Evolutionary conservation across 2,329 filamentous ascomycete species (phyloP).

Genomic region (Fusarium abutilonis): DNA sequence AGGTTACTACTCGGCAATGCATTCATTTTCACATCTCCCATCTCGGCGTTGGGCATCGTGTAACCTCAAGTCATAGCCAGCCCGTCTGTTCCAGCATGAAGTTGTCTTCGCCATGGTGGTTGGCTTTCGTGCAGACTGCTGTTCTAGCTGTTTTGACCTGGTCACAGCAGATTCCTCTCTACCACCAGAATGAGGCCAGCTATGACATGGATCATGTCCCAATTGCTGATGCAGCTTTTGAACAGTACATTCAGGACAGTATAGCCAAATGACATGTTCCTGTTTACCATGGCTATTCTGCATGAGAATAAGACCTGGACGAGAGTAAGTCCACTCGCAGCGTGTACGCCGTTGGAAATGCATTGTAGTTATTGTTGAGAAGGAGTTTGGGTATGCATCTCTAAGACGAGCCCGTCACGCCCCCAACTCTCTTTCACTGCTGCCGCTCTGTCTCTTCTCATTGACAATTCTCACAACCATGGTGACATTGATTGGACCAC

Average conservation of each 20-base stretch:
- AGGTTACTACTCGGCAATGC: neutral
- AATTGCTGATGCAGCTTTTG: too few relatives aligned
- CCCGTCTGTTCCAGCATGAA: neutral
- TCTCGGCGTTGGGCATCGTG: neutral
- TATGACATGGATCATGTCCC: too few relatives aligned
- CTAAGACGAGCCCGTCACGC: slow-evolving; percentile 51
- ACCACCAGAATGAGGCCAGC: too few relatives aligned
- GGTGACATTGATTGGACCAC: slow-evolving; percentile 36
- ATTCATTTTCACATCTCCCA: neutral
- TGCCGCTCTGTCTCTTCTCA: slow-evolving; percentile 58
- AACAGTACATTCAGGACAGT: too few relatives aligned
- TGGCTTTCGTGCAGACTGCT: too few relatives aligned
- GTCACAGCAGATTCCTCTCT: too few relatives aligned
- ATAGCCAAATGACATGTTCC: too few relatives aligned
- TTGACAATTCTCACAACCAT: slow-evolving; percentile 55
- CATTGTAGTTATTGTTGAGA: neutral
- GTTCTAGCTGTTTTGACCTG: too few relatives aligned
- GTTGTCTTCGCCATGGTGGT: neutral
- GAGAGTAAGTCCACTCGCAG: too few relatives aligned
- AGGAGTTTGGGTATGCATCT: slow-evolving; percentile 55
- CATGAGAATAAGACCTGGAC: slow-evolving; percentile 48
- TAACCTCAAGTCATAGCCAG: neutral
- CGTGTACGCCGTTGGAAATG: neutral
- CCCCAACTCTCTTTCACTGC: slow-evolving; percentile 62
- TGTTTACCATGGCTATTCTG: too few relatives aligned